Conservation (phyloP, 352 stramenopile species). For the Pythium insidiosum region DNA sequence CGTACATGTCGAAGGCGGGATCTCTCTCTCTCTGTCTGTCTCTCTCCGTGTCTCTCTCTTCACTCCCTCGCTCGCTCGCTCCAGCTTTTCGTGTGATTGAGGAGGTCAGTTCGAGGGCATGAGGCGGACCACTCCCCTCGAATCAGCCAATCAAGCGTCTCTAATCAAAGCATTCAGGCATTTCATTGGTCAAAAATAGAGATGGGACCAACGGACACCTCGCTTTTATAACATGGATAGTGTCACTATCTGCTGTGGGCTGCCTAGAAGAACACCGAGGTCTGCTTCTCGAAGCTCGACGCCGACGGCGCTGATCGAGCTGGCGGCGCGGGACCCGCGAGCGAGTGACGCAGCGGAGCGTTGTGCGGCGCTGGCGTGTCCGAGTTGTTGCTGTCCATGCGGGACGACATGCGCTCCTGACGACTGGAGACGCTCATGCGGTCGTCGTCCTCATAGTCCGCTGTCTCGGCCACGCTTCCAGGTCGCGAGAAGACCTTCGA, state of each 20-base stretch:
- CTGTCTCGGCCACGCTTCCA: neutral
- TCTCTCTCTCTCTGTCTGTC: neutral
- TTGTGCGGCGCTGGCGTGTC: neutral
- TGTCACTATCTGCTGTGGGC: no score
- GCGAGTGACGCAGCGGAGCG: neutral
- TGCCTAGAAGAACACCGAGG: constrained; percentile 12
- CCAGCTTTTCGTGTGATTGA: neutral
- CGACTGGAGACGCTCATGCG: neutral
- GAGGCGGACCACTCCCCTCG: neutral
- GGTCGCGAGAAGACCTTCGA: neutral
- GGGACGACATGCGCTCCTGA: neutral
- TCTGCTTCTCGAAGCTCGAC: constrained; percentile 2
- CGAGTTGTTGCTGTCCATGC: neutral
- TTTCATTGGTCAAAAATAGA: constrained; percentile 6
- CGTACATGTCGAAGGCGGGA: constrained; percentile 8
- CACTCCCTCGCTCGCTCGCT: no score
- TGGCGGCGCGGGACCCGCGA: neutral
- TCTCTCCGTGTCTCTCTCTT: neutral
- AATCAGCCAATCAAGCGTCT: constrained; percentile 3
- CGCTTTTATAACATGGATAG: neutral
- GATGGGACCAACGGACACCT: neutral
- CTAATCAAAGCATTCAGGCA: neutral
- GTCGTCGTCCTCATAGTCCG: neutral
- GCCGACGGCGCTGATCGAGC: no score
- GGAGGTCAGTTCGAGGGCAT: neutral